Evolutionary conservation across 1,139 yeast genomes (phyloP).

Genomic region (Hyphopichia wangnamkhiaoensis): DNA sequence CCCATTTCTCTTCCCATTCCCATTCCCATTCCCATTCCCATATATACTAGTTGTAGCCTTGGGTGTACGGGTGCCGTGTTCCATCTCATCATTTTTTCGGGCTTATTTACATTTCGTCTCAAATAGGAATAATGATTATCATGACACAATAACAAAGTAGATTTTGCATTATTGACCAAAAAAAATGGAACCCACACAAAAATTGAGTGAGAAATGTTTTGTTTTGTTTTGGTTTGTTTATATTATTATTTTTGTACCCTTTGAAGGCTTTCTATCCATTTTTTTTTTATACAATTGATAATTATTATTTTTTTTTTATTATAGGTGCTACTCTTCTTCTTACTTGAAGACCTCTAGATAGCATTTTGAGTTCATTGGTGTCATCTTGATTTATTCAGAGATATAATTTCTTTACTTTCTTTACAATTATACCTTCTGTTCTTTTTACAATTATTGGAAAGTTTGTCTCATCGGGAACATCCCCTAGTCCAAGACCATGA

Average conservation of each 20-base stretch:
- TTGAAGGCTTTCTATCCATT: background rate
- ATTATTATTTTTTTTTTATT: too few species aligned
- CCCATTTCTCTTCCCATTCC: background rate
- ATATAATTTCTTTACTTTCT: too few species aligned
- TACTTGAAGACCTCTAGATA: background rate
- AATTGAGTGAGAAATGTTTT: too few species aligned
- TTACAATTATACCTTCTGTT: too few species aligned
- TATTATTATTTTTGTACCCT: background rate
- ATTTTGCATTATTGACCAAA: too few species aligned
- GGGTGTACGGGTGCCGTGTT: background rate
- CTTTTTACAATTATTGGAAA: too few species aligned
- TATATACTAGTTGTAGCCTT: too few species aligned
- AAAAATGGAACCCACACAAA: too few species aligned
- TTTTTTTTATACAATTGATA: too few species aligned
- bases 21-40: too few species aligned
- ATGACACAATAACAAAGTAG: too few species aligned
- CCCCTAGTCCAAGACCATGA: conserved; percentile 7
- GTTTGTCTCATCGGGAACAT: too few species aligned
- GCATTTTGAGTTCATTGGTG: background rate
- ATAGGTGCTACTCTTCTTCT: background rate
- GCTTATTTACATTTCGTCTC: background rate
- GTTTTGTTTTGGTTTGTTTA: background rate
- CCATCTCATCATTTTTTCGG: background rate
- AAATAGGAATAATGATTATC: conserved; percentile 1
- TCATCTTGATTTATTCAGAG: background rate